Evolutionary conservation across 192 early-diverging fungal species (phyloP), one percentile per base, ranked within the genome.

Genomic region (Coemansia sp.): DNA sequence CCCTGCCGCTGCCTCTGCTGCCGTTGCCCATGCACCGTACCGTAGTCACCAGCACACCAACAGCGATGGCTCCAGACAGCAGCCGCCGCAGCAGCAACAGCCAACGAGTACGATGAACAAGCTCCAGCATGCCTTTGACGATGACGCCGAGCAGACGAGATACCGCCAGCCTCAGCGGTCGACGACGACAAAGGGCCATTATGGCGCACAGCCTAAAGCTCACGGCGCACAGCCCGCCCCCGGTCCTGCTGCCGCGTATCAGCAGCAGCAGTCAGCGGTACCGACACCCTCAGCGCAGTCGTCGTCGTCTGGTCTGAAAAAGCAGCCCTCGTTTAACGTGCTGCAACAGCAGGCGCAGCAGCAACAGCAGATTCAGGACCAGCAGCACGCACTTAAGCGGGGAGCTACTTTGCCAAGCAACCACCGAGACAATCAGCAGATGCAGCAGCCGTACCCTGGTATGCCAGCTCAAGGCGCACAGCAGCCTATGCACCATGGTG

Each of bases 141-240:
- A 77, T 0, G 80, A 82, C 30, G 74, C 70, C 19, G 80, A 82
- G 17, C 72, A 77, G 55, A 77, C 80, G 23, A 66, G 72, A 47
- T 74, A 77, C 50, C 80, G 80, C 65, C 80, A 82, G 75, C 77
- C 68, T 3, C 74, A 73, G 66, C 68, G 72, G 43, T 49, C 75
- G 4, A 70, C 80, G 17, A 69, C 73, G n/a, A 68, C 64, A 38
- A 77, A 77, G 72, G 68, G 64, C 35, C 68, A 70, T 30, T 82
- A 82, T 70, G 64, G 33, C 33, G 52, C 53, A 11, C 70, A 73
- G 64, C 70, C 70, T 37, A 72, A 72, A 46, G 23, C 69, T 43
- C 76, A 72, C 40, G 58, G 59, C 47, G 52, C 52, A 16, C 52
- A 4, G 26, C 26, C 52, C 32, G 52, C 26, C 26, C 28, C 52